A percentile compares a stretch with the other conserved stretches of the same genome.
These are phyloP conservation scores for Ophiostoma montium DNA, from an alignment of 2,329 filamentous ascomycete genomes.

Conservation along the genomic window DNA sequence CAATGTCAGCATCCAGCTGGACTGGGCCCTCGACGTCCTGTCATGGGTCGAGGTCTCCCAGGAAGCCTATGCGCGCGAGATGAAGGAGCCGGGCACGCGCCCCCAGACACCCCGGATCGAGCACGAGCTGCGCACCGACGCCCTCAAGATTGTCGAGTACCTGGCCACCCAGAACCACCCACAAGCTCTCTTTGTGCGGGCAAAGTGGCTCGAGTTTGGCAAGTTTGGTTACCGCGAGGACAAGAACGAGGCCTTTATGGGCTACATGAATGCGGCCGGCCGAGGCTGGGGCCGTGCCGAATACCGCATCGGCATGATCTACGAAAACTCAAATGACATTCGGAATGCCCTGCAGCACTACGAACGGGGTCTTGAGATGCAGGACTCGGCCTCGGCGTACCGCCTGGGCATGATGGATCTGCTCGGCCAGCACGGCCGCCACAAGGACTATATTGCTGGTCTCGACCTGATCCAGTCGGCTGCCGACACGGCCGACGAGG, in stretches of 20 bases:
- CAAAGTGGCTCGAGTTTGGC: constrained; percentile 97
- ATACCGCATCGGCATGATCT: constrained; percentile 97
- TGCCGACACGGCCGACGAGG: constrained; percentile 82
- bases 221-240: constrained; percentile 84
- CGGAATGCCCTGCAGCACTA: constrained; percentile 87
- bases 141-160: constrained; percentile 82
- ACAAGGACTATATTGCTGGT: constrained; percentile 63
- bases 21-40: constrained; percentile 88
- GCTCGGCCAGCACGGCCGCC: constrained; percentile 82
- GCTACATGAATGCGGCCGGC: constrained; percentile 71
- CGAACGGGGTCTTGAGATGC: constrained; percentile 59
- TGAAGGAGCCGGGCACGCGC: constrained; percentile 34
- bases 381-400: constrained; percentile 76
- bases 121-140: constrained; percentile 75
- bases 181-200: constrained; percentile 83
- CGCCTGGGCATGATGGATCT: constrained; percentile 96
- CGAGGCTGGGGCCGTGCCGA: constrained; percentile 79
- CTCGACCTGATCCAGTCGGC: constrained; percentile 72
- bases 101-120: constrained; percentile 74
- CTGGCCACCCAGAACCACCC: constrained; percentile 85
- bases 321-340: constrained; percentile 86
- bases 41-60: constrained; percentile 75
- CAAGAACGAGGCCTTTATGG: constrained; percentile 84
- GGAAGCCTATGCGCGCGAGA: constrained; percentile 59
- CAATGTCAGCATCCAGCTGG: constrained; percentile 90